Evolutionary conservation across 768 basidiomycete species (phyloP).

Genomic region (Lyophyllum atratum): DNA sequence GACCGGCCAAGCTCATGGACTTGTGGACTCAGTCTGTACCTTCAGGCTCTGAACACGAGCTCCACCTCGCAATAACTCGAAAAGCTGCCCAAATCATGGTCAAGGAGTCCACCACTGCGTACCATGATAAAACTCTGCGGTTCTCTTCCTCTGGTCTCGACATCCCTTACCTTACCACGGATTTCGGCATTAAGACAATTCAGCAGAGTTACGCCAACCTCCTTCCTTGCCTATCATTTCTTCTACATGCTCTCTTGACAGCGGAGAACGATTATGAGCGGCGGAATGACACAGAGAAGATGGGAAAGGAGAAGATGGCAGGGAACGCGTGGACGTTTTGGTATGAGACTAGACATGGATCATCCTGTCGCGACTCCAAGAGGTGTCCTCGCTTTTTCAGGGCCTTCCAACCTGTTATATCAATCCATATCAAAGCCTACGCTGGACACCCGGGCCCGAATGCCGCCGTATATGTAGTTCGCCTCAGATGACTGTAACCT

Average conservation of each 20-base stretch:
- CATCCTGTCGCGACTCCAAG: too few relatives aligned
- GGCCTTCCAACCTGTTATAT: too few relatives aligned
- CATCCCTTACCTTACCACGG: not conserved
- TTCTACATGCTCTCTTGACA: not conserved
- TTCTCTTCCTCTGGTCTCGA: not conserved
- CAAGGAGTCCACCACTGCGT: not conserved
- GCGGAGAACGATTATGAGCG: not conserved
- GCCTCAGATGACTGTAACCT: too few relatives aligned
- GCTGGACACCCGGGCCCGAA: too few relatives aligned
- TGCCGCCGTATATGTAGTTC: too few relatives aligned
- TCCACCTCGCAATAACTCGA: not conserved
- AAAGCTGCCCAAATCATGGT: conserved; percentile 3
- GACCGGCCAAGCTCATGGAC: not conserved
- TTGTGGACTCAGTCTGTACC: not conserved
- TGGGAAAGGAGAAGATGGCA: conserved; percentile 2
- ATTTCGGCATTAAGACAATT: not conserved
- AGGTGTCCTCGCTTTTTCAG: too few relatives aligned
- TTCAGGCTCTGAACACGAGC: not conserved
- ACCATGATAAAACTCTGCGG: not conserved
- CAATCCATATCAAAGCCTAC: too few relatives aligned
- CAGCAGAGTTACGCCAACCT: not conserved
- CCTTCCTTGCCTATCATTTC: not conserved
- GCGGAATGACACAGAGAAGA: not conserved
- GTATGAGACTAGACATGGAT: too few relatives aligned
- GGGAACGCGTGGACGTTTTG: not conserved